Evolutionary conservation across 768 basidiomycete species (phyloP), one percentile per base, ranked within the genome.

Genomic region (Russula emetica): DNA sequence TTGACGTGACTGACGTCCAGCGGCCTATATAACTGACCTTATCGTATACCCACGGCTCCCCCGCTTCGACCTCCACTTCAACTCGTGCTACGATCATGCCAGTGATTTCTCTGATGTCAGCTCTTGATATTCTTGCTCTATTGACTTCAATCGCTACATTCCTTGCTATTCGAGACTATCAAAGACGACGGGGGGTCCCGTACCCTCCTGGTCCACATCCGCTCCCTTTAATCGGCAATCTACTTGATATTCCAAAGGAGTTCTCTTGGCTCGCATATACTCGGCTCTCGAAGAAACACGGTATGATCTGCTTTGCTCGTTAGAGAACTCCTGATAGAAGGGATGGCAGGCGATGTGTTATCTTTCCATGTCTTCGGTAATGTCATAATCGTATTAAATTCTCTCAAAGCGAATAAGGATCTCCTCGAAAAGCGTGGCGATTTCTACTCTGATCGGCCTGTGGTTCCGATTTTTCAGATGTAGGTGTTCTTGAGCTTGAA

Each of bases 381-480:
- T 58, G 76, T 78, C 9, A 77, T 82, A 70, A 67, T 85, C 53
- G 72, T 86, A 58, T 71, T 85, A 40, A 83, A 79, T 70, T 78
- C 78, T 58, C 60, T 74, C 65, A 74, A 78, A 62, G 78, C 76
- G 5, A 76, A 77, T 38, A 75, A 75, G 11, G 82, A 80, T 58
- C 71, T 86, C 24, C 73, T 86, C 30, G 83, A 84, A 47, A 83
- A 78, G 69, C 77, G 82, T 55, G 79, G 83, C 58, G 69, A 77
- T n/a, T 80, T 55, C 5, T 66, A 52, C 22, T 63, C 57, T 16
- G 62, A 56, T 42, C 58, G 66, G 0, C 52, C 62, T 26, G 30
- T 11, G 18, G 16, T 58, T 8, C 42, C 61, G 0, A 22, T 63
- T 16, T 18, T 11, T 11, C 52, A 66, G 16, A 63, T 66, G 65